phyloP scores from a whole-genome alignment of 75 land plant genomes.

The Cryptomeria japonica region DNA sequence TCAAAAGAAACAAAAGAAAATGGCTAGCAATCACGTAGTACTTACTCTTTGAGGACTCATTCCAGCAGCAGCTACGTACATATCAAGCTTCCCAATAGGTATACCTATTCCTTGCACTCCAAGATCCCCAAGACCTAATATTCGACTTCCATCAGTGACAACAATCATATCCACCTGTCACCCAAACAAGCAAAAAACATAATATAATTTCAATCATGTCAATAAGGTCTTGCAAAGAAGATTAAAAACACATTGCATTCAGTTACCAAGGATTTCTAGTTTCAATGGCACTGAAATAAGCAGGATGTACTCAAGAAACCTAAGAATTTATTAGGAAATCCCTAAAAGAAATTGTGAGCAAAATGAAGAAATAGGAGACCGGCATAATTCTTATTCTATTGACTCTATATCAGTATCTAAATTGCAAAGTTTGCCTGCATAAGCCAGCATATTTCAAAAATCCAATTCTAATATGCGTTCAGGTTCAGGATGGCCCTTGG shows the following conservation, averaged over 20 bases:
- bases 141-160: constrained; percentile 92
- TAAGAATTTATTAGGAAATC: background rate
- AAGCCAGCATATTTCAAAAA: no score
- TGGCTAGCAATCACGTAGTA: no score
- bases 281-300: background rate
- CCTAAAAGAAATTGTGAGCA: background rate
- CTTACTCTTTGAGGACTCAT: constrained; percentile 80
- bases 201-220: background rate
- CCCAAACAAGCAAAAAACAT: background rate
- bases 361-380: no score
- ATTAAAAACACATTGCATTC: background rate
- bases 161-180: constrained; percentile 84
- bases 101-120: constrained; percentile 98
- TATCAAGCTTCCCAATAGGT: constrained; percentile 89
- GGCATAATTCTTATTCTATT: no score
- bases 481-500: no score
- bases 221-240: background rate
- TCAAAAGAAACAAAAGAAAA: background rate
- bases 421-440: no score
- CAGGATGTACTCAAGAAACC: background rate
- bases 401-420: background rate
- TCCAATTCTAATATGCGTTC: no score
- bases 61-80: constrained; percentile 94
- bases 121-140: constrained; percentile 91
- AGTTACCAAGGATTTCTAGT: background rate